Conservation (phyloP, 2,329 filamentous ascomycete species). For the Trichoderma aggressivum region DNA sequence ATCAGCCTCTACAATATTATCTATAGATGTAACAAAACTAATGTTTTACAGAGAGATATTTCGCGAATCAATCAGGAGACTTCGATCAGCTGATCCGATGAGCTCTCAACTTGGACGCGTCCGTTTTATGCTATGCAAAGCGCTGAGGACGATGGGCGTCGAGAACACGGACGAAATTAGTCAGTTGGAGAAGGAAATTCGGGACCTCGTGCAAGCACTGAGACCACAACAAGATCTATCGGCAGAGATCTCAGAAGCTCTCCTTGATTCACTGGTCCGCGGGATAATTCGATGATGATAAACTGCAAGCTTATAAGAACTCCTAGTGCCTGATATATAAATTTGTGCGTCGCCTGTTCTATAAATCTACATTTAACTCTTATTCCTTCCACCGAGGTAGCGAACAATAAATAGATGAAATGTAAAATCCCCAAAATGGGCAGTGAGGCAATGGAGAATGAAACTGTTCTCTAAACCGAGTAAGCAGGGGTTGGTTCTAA, state of each 20-base stretch:
- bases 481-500: too few relatives aligned
- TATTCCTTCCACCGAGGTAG: too few relatives aligned
- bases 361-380: too few relatives aligned
- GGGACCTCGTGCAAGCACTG: rapidly evolving
- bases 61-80: neutral
- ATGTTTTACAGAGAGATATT: neutral
- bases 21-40: neutral
- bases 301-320: neutral
- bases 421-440: too few relatives aligned
- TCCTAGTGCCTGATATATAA: too few relatives aligned
- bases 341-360: too few relatives aligned
- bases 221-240: neutral
- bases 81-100: neutral
- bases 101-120: neutral
- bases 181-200: neutral
- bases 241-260: neutral
- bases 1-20: neutral
- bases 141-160: neutral
- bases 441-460: too few relatives aligned
- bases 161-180: neutral
- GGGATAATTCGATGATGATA: neutral
- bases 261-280: neutral
- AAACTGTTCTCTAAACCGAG: too few relatives aligned
- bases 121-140: neutral
- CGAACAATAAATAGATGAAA: too few relatives aligned